These are phyloP conservation scores for Hylodesmum podocarpum DNA, from an alignment of 306 rosid species.

Conservation along the genomic window DNA sequence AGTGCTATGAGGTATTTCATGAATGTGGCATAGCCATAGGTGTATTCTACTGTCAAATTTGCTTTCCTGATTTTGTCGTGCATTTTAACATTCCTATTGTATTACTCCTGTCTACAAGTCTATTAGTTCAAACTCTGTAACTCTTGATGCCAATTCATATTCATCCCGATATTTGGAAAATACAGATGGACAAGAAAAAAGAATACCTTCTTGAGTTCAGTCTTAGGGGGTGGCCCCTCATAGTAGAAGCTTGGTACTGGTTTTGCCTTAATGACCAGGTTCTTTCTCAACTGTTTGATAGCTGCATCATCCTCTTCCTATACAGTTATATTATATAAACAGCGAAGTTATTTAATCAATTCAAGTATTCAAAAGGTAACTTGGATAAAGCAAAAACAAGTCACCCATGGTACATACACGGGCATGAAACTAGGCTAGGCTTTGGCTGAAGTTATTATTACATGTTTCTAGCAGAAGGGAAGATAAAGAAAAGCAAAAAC, in stretches of 20 bases:
- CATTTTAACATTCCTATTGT: neutral
- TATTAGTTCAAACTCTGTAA: slow-evolving; percentile 3
- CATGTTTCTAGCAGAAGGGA: neutral
- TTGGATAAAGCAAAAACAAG: neutral
- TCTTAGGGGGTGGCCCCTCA: slow-evolving; percentile 85
- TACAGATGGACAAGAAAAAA: neutral
- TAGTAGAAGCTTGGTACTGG: slow-evolving; percentile 96
- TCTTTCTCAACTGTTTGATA: slow-evolving; percentile 77
- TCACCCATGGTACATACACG: neutral
- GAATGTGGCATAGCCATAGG: neutral
- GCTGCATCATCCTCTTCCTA: slow-evolving; percentile 99
- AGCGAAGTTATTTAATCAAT: neutral
- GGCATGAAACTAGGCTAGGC: neutral
- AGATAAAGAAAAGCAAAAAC: neutral
- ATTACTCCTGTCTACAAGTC: neutral
- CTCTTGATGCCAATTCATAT: neutral
- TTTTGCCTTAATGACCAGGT: slow-evolving; percentile 86
- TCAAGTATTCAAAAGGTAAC: slow-evolving; percentile 1
- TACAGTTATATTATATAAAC: slow-evolving; percentile 24
- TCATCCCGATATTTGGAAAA: slow-evolving; percentile 18
- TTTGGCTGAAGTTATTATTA: slow-evolving; percentile 11
- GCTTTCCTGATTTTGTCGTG: neutral
- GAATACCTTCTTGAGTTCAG: slow-evolving; percentile 80
- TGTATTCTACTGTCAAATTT: neutral
- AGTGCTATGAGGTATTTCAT: neutral